Evolutionary conservation across 345 rosid species (phyloP).

Genomic region (Euphorbia lathyris): DNA sequence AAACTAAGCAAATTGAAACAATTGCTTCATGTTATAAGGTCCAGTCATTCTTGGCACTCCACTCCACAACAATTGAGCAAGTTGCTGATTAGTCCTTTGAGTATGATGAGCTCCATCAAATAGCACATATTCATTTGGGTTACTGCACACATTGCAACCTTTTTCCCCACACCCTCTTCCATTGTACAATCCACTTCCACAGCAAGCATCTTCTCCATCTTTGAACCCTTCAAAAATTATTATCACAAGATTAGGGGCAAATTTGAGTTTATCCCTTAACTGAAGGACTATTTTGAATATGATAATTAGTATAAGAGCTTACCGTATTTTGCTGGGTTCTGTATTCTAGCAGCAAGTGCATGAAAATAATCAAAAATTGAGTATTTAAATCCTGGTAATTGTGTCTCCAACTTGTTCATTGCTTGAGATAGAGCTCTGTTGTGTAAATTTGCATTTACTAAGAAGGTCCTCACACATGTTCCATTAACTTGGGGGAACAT

Average conservation of each 20-base stretch:
- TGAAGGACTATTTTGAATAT: too few relatives aligned
- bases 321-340: slow-evolving; percentile 21
- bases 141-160: slow-evolving; percentile 4
- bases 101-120: slow-evolving; percentile 17
- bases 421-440: slow-evolving; percentile 13
- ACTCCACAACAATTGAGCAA: slow-evolving; percentile 17
- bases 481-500: not conserved
- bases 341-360: slow-evolving; percentile 1
- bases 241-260: not conserved
- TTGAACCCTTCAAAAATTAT: slow-evolving; percentile 29
- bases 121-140: slow-evolving; percentile 14
- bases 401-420: slow-evolving; percentile 8
- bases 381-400: slow-evolving; percentile 25
- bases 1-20: slow-evolving; percentile 20
- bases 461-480: slow-evolving; percentile 10
- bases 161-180: slow-evolving; percentile 29
- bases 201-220: slow-evolving; percentile 31
- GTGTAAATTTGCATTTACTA: slow-evolving; percentile 18
- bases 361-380: slow-evolving; percentile 25
- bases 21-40: slow-evolving; percentile 35
- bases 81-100: slow-evolving; percentile 13
- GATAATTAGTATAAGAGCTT: not conserved
- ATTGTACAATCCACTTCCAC: slow-evolving; percentile 37
- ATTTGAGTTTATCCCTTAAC: too few relatives aligned
- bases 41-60: slow-evolving; percentile 17